Evolutionary conservation across 768 basidiomycete genomes (phyloP).

Genomic region (Calvatia gigantea): DNA sequence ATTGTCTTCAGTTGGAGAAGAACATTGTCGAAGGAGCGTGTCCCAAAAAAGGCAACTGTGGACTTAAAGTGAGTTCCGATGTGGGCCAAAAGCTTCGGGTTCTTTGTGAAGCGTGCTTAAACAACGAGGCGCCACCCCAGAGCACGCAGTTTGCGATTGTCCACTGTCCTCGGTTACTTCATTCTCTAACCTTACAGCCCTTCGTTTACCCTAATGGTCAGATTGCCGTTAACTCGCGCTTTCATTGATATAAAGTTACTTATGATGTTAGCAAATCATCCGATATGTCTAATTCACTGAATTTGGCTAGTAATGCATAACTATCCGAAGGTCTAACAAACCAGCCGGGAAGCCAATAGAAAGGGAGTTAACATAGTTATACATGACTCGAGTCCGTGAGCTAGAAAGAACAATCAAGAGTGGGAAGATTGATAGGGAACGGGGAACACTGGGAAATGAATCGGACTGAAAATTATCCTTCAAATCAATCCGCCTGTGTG

Average conservation of each 20-base stretch:
- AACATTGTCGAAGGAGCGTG: constrained; percentile 14
- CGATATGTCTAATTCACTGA: too few species aligned
- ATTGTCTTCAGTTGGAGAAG: constrained; percentile 28
- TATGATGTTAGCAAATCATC: too few species aligned
- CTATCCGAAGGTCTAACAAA: too few species aligned
- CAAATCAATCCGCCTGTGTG: constrained; percentile 9
- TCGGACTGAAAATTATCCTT: neutral
- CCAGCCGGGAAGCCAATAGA: too few species aligned
- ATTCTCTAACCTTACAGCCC: neutral
- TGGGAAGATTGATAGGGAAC: neutral
- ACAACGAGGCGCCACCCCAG: constrained; percentile 28
- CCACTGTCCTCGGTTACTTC: neutral
- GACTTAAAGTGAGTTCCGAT: neutral
- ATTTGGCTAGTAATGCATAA: too few species aligned
- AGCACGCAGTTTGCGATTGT: neutral
- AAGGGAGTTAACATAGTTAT: neutral
- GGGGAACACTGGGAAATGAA: neutral
- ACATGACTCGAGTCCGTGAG: constrained; percentile 7
- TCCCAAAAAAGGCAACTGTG: constrained; percentile 8
- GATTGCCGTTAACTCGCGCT: neutral
- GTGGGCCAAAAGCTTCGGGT: neutral
- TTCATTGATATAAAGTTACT: too few species aligned
- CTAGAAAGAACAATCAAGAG: constrained; percentile 22
- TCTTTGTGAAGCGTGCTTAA: constrained; percentile 22
- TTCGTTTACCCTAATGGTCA: neutral